Evolutionary conservation across 306 rosid species (phyloP).

Genomic region (Prunus padus): DNA sequence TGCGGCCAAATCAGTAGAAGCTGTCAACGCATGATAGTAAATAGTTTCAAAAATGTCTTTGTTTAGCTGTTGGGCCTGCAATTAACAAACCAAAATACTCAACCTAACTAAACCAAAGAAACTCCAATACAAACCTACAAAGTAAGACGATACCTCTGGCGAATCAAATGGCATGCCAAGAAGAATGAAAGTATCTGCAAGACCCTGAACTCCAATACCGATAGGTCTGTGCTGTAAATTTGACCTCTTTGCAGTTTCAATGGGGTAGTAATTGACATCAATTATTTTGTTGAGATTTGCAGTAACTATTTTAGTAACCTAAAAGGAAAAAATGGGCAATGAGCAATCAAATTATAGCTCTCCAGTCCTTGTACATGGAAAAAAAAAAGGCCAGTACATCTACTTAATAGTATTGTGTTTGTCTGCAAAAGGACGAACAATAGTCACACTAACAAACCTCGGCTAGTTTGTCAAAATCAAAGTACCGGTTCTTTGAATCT

Average conservation of each 20-base stretch:
- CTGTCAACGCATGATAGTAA: constrained; percentile 69
- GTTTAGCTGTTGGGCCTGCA: constrained; percentile 88
- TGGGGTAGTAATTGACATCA: constrained; percentile 83
- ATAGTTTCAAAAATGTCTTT: constrained; percentile 84
- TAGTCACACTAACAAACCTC: constrained; percentile 45
- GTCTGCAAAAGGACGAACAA: too few species aligned
- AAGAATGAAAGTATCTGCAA: constrained; percentile 83
- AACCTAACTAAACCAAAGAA: not conserved
- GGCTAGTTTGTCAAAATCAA: constrained; percentile 79
- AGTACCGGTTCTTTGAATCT: constrained; percentile 59
- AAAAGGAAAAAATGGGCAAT: not conserved
- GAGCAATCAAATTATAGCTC: not conserved
- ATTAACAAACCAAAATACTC: constrained; percentile 4
- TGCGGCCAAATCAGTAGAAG: constrained; percentile 69
- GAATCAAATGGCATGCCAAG: constrained; percentile 94
- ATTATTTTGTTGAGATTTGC: constrained; percentile 75
- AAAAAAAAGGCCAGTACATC: not conserved
- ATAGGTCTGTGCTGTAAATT: constrained; percentile 80
- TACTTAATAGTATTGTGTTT: not conserved
- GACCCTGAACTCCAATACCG: constrained; percentile 96
- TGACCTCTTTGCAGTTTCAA: constrained; percentile 68
- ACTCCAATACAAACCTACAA: not conserved
- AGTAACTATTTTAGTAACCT: constrained; percentile 68
- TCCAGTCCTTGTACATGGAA: not conserved
- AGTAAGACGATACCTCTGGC: constrained; percentile 54